Base-by-base conservation (phyloP, 306 rosid genomes). In the Cucurbita ficifolia region DNA sequence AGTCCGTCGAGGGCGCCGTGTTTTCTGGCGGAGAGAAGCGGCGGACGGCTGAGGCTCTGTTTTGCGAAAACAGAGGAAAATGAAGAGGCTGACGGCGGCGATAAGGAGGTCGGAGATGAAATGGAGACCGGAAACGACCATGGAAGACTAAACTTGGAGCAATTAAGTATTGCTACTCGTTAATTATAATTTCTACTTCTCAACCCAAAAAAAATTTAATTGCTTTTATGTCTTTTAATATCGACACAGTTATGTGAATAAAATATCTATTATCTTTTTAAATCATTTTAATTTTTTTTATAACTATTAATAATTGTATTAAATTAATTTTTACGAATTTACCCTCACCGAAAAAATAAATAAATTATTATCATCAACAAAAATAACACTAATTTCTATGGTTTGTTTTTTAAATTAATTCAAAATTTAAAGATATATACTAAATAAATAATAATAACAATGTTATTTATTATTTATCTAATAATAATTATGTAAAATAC, bases 1-100 rank as follows among this genome's bases (percentile, higher is more conserved):
- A 80, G 76, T 74, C 85, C 91, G 46, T 42, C 78, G 19, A 83
- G 65, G 62, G 19, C 57, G 5, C 76, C 82, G 5, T 88, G 82
- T 40, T 88, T 94, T 73, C 83, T 74, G 42, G 95, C 92, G 18
- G 90, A 91, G 18, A 71, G 97, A 36, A 88, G 90, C 81, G 80
- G 88, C 35, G 99, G 99, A 71, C 96, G 97, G 77, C 92, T 94
- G 56, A 86, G 92, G 76, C 87, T 94, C 33, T 60, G 81, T 71
- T 74, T 94, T 70, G 58, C 79, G 60, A 75, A 76, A 78, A 76
- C 69, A 55, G 61, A 75, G 14, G 77, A 74, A 24, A 80, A 58
- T 62, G 17, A 45, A 40, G 85, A 83, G 68, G 81, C 24, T 21
- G 85, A 77, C 35, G 46, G 13, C 61, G 78, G 17, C 61, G 80